phyloP scores from a whole-genome alignment of 2,329 filamentous ascomycete species.

The Fusarium algeriense region DNA sequence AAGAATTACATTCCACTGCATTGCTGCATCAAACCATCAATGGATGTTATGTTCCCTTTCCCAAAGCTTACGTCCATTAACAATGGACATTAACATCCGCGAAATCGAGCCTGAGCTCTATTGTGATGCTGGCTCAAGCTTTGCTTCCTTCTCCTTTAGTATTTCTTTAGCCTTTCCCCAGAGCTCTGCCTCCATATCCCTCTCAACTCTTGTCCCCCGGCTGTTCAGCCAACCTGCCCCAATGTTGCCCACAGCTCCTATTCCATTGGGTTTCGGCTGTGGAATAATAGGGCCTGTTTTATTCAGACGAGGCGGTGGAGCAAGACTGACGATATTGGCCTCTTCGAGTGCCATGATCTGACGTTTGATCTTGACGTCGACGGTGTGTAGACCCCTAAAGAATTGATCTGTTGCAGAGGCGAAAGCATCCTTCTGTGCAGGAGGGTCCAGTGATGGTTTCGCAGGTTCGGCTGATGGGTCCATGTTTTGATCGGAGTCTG shows the following conservation, averaged over 20 bases:
- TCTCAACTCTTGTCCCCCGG: constrained; percentile 82
- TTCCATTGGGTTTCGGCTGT: constrained; percentile 66
- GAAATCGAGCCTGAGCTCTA: neutral
- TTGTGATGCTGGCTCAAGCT: constrained; percentile 16
- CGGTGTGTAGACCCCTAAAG: constrained; percentile 77
- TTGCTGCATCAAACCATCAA: no score
- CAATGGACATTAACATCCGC: neutral
- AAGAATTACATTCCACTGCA: neutral
- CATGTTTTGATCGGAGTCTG: constrained; percentile 11
- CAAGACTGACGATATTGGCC: constrained; percentile 75
- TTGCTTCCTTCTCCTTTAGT: constrained; percentile 51
- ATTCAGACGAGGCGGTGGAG: constrained; percentile 51
- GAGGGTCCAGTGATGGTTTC: constrained; percentile 54
- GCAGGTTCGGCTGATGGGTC: constrained; percentile 28
- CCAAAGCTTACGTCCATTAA: neutral
- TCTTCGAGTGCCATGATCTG: constrained; percentile 83
- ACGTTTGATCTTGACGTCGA: constrained; percentile 78
- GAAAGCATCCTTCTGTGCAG: constrained; percentile 68
- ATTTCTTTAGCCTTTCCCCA: constrained; percentile 65
- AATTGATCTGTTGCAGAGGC: constrained; percentile 74
- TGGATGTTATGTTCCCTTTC: neutral
- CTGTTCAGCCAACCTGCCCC: constrained; percentile 94
- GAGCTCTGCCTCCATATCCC: constrained; percentile 86
- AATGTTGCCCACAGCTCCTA: constrained; percentile 69
- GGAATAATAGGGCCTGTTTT: constrained; percentile 54